Evolutionary conservation across 2,329 filamentous ascomycete species (phyloP), one percentile per base, ranked within the genome.

Genomic region (Fusarium longipes): DNA sequence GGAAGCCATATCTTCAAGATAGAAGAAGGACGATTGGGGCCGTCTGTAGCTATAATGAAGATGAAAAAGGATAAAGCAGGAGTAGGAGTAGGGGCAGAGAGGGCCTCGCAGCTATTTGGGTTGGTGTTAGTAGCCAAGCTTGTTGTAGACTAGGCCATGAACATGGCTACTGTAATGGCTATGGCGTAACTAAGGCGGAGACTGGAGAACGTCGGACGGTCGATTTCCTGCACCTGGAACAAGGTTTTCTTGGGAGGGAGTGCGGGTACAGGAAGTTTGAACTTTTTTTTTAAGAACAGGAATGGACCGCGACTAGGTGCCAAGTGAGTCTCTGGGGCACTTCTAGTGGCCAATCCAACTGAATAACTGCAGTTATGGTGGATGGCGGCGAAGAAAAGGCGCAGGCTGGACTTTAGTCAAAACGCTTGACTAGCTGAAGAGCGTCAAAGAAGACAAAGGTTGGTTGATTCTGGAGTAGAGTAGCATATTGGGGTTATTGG

Each of bases 1-100:
- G 60, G 77, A 70, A 60, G 82, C 75, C 77, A 78, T 79, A 42
- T 69, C 70, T 69, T 60, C 50, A 58, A 44, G 45, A 18, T 39
- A 30, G 50, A 53, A 38, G 42, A 45, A 52, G 53, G 44, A 50
- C 42, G 39, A 44, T 49, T 36, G n/a, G 39, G 52, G 44, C 47
- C 35, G 43, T 49, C 47, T 55, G 44, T 27, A 33, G 29, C 44
- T 50, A 56, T 39, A 54, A 63, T 66, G 56, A 24, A 42, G 63
- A 57, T 55, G 48, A 32, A 56, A 69, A 59, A 40, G 39, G 25
- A 57, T 52, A 61, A 51, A 65, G 38, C 35, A 67, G 54, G 38
- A 22, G 40, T 25, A 43, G 8, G 38, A 39, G 38, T 15, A 40
- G 38, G 54, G 62, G 63, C 47, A 36, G 39, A 54, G 57, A 63